Conservation (phyloP, 2,329 filamentous ascomycete genomes). For the Verticillium albo-atrum region DNA sequence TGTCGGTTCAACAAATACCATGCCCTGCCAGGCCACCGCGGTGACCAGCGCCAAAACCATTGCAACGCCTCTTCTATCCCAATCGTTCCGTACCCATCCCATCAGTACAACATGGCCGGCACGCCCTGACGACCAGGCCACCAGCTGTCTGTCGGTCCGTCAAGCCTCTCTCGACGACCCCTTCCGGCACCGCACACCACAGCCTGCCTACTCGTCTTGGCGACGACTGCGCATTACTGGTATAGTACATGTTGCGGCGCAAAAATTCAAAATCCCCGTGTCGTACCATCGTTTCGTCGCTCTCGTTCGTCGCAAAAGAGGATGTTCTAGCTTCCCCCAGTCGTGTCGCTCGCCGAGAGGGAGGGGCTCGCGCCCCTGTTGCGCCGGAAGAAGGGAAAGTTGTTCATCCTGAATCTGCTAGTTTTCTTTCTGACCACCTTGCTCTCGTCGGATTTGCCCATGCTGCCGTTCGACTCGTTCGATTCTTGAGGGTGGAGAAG, state of each 20-base stretch:
- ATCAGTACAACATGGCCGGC: background rate
- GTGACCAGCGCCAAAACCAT: background rate
- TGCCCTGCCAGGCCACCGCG: background rate
- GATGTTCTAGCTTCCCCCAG: background rate
- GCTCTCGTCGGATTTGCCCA: slow-evolving; percentile 39
- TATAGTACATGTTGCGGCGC: background rate
- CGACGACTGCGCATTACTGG: background rate
- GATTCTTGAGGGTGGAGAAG: slow-evolving; percentile 8
- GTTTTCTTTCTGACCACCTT: slow-evolving; percentile 56
- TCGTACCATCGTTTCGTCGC: background rate
- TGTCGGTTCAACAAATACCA: background rate
- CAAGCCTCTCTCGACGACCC: background rate
- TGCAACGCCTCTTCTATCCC: background rate
- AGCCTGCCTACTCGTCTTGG: background rate
- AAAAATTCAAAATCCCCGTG: background rate
- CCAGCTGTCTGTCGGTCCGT: background rate
- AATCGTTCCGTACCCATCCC: background rate
- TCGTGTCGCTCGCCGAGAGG: background rate
- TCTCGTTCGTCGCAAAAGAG: background rate
- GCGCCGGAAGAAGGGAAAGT: slow-evolving; percentile 51
- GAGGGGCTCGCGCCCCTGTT: slow-evolving; percentile 31
- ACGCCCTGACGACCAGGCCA: background rate
- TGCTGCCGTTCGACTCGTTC: slow-evolving; percentile 25
- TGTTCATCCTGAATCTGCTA: slow-evolving; percentile 60
- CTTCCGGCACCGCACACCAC: background rate